Conservation (phyloP, 2,329 filamentous ascomycete species). For the Pestalotiopsis fici region DNA sequence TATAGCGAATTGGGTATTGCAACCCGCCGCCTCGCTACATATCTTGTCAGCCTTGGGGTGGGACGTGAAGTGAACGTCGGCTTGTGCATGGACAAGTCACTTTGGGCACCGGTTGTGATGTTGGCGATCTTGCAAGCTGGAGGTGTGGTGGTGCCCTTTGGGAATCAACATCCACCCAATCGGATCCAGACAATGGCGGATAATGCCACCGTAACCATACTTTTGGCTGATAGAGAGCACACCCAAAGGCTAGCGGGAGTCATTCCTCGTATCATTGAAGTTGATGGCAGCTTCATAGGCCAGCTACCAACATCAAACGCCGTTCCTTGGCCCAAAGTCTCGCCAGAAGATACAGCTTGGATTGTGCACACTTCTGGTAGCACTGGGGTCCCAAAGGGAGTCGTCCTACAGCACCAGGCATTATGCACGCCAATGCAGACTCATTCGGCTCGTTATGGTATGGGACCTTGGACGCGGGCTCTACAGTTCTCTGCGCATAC, state of each 20-base stretch:
- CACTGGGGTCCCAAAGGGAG: slow-evolving; percentile 86
- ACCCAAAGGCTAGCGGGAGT: background rate
- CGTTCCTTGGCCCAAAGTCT: background rate
- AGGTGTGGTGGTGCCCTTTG: slow-evolving; percentile 38
- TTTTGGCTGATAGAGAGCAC: background rate
- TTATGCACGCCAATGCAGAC: slow-evolving; percentile 79
- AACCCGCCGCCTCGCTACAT: too few relatives aligned
- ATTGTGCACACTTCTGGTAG: slow-evolving; percentile 74
- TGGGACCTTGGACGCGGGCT: slow-evolving; percentile 66
- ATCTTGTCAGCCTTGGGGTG: too few relatives aligned
- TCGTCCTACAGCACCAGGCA: slow-evolving; percentile 69
- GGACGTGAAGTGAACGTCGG: slow-evolving; percentile 30
- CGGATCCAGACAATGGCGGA: background rate
- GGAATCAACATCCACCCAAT: background rate
- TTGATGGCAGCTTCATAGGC: background rate
- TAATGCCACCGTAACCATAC: background rate
- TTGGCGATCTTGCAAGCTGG: slow-evolving; percentile 35
- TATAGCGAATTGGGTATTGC: slow-evolving; percentile 16
- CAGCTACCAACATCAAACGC: background rate
- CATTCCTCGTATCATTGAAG: background rate
- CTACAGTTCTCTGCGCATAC: slow-evolving; percentile 91
- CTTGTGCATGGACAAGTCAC: slow-evolving; percentile 35
- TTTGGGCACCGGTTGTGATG: slow-evolving; percentile 34
- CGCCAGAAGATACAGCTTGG: background rate
- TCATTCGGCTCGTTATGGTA: slow-evolving; percentile 40